These are phyloP conservation scores for Urochloa ruziziensis DNA, from an alignment of 176 grass and related monocot genomes.

Conservation along the genomic window DNA sequence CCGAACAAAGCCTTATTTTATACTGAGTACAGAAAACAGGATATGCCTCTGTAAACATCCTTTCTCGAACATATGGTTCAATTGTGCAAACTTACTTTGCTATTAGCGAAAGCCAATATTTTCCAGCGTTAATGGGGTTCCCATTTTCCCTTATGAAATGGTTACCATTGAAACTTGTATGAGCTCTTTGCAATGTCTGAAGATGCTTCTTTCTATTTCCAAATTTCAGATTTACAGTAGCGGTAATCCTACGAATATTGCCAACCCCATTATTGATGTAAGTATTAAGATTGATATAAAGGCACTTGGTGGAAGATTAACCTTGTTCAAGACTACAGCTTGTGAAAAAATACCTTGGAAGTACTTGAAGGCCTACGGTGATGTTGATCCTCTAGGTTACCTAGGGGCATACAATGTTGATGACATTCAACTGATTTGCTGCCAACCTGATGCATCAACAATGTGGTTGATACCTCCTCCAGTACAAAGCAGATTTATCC, in stretches of 20 bases:
- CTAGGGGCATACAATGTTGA: conserved; percentile 80
- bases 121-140: background rate
- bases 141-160: conserved; percentile 8
- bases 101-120: background rate
- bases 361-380: conserved; percentile 46
- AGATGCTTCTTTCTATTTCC: conserved; percentile 9
- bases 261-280: conserved; percentile 92
- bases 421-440: conserved; percentile 97
- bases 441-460: conserved; percentile 87
- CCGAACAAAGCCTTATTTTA: no score
- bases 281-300: conserved; percentile 96
- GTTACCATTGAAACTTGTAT: background rate
- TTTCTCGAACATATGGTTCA: background rate
- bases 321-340: conserved; percentile 70
- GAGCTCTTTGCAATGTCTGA: conserved; percentile 19
- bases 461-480: conserved; percentile 86
- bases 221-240: conserved; percentile 95
- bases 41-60: background rate
- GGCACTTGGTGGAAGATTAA: conserved; percentile 79
- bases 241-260: conserved; percentile 98
- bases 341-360: conserved; percentile 89
- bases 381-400: conserved; percentile 72
- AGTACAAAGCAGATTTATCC: conserved; percentile 67
- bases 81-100: conserved; percentile 3
- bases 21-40: background rate